These are phyloP conservation scores for Gynostemma pentaphyllum DNA, from an alignment of 306 rosid genomes.

Conservation along the genomic window DNA sequence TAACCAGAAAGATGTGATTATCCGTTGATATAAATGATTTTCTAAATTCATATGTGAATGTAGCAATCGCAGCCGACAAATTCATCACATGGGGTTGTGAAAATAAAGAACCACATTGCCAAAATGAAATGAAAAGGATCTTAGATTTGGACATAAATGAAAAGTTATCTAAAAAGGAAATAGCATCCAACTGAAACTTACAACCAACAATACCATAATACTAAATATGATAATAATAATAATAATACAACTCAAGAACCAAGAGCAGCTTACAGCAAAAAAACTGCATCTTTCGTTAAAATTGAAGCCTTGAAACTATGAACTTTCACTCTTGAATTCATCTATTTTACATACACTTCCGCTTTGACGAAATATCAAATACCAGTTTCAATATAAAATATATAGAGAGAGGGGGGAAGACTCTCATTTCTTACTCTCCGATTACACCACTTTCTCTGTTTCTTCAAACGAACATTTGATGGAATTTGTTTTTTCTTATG, in stretches of 20 bases:
- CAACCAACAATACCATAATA: neutral
- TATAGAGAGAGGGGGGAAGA: too few species aligned
- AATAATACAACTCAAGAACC: neutral
- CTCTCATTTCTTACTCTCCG: neutral
- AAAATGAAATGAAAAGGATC: too few species aligned
- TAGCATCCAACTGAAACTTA: neutral
- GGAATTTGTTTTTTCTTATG: neutral
- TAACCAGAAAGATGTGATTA: too few species aligned
- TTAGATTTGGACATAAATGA: too few species aligned
- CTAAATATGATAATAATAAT: neutral
- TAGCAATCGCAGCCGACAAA: too few species aligned
- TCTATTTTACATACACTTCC: neutral
- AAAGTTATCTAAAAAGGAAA: neutral
- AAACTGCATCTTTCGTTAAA: neutral
- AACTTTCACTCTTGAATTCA: neutral
- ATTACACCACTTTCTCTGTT: neutral
- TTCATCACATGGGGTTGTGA: too few species aligned
- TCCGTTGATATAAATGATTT: too few species aligned
- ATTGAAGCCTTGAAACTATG: neutral
- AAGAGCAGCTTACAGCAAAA: neutral
- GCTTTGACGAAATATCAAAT: neutral
- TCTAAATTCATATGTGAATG: too few species aligned
- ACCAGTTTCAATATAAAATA: too few species aligned
- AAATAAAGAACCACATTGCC: too few species aligned
- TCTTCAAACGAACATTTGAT: neutral